These are phyloP conservation scores for Aspergillus melleus DNA, from an alignment of 2,329 filamentous ascomycete genomes.

Conservation along the genomic window DNA sequence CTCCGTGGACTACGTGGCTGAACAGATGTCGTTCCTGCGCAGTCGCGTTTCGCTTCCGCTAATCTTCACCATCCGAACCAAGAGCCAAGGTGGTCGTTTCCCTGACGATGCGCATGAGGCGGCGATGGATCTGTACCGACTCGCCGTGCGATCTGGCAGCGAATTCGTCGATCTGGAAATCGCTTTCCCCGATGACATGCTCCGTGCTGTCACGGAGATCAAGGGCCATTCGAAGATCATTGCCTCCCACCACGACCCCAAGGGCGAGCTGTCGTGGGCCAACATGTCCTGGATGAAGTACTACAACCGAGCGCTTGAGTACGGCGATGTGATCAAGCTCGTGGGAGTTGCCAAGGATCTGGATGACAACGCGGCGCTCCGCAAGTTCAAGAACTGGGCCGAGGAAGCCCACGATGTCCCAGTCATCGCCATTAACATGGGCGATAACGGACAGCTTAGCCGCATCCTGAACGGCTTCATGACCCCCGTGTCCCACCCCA, in stretches of 20 bases:
- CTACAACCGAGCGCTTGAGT: conserved; percentile 87
- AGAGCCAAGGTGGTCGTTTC: conserved; percentile 83
- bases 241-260: conserved; percentile 90
- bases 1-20: conserved; percentile 72
- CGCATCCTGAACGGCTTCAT: conserved; percentile 89
- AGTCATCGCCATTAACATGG: conserved; percentile 96
- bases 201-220: conserved; percentile 66
- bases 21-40: conserved; percentile 78
- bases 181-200: conserved; percentile 73
- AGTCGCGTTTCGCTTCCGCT: conserved; percentile 72
- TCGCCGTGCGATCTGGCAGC: conserved; percentile 78
- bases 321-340: conserved; percentile 92
- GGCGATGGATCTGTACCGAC: conserved; percentile 71
- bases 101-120: conserved; percentile 73
- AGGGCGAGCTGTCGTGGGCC: conserved; percentile 76
- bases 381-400: conserved; percentile 77
- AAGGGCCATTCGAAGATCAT: conserved; percentile 81
- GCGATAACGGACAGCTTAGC: conserved; percentile 79
- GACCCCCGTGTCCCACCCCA: conserved; percentile 89
- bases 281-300: conserved; percentile 89
- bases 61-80: conserved; percentile 88
- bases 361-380: conserved; percentile 84
- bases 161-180: conserved; percentile 96
- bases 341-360: conserved; percentile 75
- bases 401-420: conserved; percentile 72